phyloP scores from a whole-genome alignment of 2,329 filamentous ascomycete genomes.

The Diaporthe vaccinii region DNA sequence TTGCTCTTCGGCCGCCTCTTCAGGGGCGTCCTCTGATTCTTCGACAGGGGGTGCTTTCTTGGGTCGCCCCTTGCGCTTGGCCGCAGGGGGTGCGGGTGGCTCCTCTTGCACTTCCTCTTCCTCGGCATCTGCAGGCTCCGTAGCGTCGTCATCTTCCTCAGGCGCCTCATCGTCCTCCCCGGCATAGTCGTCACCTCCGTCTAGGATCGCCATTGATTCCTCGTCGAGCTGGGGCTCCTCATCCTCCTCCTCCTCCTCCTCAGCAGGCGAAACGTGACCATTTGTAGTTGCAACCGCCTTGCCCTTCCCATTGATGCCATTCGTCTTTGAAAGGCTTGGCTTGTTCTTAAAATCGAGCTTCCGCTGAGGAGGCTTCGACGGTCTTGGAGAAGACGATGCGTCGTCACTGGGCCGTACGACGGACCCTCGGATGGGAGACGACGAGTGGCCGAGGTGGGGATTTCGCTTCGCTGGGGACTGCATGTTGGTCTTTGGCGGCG shows the following conservation, averaged over 20 bases:
- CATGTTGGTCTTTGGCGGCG: slow-evolving; percentile 74
- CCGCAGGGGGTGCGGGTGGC: slow-evolving; percentile 35
- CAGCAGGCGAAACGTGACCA: slow-evolving; percentile 37
- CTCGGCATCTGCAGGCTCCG: slow-evolving; percentile 41
- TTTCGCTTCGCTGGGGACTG: slow-evolving; percentile 73
- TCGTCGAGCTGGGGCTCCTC: slow-evolving; percentile 47
- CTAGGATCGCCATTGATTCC: slow-evolving; percentile 45
- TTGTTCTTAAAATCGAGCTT: slow-evolving; percentile 64
- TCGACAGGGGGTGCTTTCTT: slow-evolving; percentile 39
- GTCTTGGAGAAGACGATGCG: slow-evolving; percentile 42
- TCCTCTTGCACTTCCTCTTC: slow-evolving; percentile 45
- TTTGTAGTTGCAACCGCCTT: slow-evolving; percentile 40
- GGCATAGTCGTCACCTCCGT: slow-evolving; percentile 55
- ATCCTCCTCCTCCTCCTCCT: slow-evolving; percentile 49
- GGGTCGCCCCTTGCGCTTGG: slow-evolving; percentile 33
- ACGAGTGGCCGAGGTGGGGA: slow-evolving; percentile 67
- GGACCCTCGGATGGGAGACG: slow-evolving; percentile 62
- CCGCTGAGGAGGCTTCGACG: slow-evolving; percentile 62
- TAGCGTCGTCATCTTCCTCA: slow-evolving; percentile 40
- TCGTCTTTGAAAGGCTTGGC: slow-evolving; percentile 49
- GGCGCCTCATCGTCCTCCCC: slow-evolving; percentile 45
- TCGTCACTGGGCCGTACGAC: slow-evolving; percentile 49
- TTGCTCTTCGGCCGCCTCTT: slow-evolving; percentile 44
- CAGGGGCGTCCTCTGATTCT: slow-evolving; percentile 5
- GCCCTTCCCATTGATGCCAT: slow-evolving; percentile 45